A percentile compares a stretch with the other conserved stretches of the same genome.
These are phyloP conservation scores for Thalassiosira delicatula DNA, from an alignment of 352 stramenopile genomes.

Conservation along the genomic window DNA sequence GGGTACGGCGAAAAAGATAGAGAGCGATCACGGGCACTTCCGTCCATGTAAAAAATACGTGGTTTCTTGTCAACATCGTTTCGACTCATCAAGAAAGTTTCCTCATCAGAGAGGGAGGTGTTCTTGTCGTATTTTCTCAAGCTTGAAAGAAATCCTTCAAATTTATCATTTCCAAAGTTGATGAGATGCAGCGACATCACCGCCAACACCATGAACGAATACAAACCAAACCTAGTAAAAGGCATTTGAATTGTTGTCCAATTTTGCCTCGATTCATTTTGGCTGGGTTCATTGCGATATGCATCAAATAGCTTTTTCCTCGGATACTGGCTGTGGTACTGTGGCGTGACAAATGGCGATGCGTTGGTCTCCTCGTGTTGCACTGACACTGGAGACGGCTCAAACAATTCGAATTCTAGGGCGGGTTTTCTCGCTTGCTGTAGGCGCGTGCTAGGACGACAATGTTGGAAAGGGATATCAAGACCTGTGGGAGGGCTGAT, in stretches of 20 bases:
- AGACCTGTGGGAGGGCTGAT: conserved; percentile 14
- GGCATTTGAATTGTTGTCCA: conserved; percentile 7
- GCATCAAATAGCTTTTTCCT: conserved; percentile 16
- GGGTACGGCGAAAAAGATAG: neutral
- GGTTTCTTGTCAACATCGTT: neutral
- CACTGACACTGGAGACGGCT: conserved; percentile 31
- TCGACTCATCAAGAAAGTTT: conserved; percentile 19
- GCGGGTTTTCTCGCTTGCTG: conserved; percentile 24
- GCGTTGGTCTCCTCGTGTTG: neutral
- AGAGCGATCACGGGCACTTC: neutral
- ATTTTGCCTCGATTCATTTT: neutral
- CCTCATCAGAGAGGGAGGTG: conserved; percentile 3
- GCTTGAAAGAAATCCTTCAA: conserved; percentile 18
- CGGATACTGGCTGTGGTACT: conserved; percentile 21
- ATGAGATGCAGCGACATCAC: conserved; percentile 26
- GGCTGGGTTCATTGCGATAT: neutral
- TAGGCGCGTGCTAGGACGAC: neutral
- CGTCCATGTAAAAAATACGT: conserved; percentile 10
- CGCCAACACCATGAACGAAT: conserved; percentile 18
- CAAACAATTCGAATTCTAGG: conserved; percentile 27
- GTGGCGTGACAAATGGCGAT: conserved; percentile 1
- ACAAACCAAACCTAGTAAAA: conserved; percentile 21
- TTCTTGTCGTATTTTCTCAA: conserved; percentile 7
- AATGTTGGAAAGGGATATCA: conserved; percentile 24
- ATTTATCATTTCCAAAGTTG: conserved; percentile 20